Conservation (phyloP, 371 early-diverging fungal species). For the Saksenaea oblongispora region DNA sequence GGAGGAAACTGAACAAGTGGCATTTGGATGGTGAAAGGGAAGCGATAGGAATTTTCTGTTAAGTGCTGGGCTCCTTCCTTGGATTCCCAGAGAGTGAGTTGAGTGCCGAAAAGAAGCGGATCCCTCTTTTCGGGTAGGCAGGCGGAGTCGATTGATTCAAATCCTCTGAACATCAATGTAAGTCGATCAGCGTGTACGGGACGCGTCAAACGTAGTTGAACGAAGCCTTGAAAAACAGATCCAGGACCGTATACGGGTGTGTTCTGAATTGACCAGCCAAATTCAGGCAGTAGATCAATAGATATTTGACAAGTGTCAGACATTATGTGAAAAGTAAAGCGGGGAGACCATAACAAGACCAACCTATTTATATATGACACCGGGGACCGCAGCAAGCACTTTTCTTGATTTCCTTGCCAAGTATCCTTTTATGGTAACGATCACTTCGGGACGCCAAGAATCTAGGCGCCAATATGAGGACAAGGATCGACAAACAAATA, state of each 20-base stretch:
- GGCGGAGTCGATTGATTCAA: slow-evolving; percentile 11
- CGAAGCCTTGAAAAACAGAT: slow-evolving; percentile 39
- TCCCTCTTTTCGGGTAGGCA: slow-evolving; percentile 7
- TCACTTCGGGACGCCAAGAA: not conserved
- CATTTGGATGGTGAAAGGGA: slow-evolving; percentile 44
- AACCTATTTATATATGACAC: not conserved
- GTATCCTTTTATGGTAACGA: not conserved
- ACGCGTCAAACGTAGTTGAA: not conserved
- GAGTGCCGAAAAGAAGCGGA: slow-evolving; percentile 29
- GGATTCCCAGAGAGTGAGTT: slow-evolving; percentile 38
- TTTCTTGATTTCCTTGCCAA: not conserved
- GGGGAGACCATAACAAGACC: no score
- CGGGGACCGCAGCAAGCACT: not conserved
- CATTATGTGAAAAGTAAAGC: not conserved
- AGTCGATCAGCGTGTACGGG: slow-evolving; percentile 20
- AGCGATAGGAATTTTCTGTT: slow-evolving; percentile 18
- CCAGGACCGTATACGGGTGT: slow-evolving; percentile 45
- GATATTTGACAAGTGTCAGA: slow-evolving; percentile 7
- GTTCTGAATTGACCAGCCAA: slow-evolving; percentile 37
- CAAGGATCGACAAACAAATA: not conserved
- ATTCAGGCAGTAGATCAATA: slow-evolving; percentile 43
- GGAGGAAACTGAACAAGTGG: slow-evolving; percentile 45
- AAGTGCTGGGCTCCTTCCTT: slow-evolving; percentile 11
- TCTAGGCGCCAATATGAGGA: not conserved
- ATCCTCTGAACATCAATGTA: slow-evolving; percentile 16